Evolutionary conservation across 345 rosid genomes (phyloP).

Genomic region (Angophora floribunda): DNA sequence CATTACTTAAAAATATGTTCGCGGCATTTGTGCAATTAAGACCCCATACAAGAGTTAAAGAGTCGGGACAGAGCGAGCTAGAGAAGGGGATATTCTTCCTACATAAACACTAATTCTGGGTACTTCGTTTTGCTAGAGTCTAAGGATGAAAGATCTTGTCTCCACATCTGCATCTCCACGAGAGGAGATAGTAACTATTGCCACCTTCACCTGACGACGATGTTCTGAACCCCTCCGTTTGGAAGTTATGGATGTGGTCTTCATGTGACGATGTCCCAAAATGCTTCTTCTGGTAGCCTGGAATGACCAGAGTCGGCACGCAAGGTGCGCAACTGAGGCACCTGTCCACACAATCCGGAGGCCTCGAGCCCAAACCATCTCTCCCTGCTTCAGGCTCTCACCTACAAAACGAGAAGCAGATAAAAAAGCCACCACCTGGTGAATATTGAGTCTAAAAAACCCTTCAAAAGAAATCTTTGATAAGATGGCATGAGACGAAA

Average conservation of each 20-base stretch:
- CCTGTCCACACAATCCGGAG: slow-evolving; percentile 55
- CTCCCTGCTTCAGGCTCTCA: slow-evolving; percentile 5
- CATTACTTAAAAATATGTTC: neutral
- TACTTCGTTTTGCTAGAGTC: neutral
- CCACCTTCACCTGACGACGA: neutral
- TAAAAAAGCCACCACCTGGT: neutral
- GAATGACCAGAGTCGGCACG: slow-evolving; percentile 42
- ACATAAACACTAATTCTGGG: neutral
- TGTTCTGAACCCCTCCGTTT: neutral
- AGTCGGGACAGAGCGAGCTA: neutral
- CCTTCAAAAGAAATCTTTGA: neutral
- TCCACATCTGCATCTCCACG: slow-evolving; percentile 70
- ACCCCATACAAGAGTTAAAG: neutral
- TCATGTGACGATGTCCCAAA: neutral
- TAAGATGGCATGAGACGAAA: neutral
- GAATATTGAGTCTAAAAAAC: neutral
- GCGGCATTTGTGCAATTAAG: neutral
- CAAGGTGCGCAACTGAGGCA: slow-evolving; percentile 70
- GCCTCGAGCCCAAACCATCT: slow-evolving; percentile 66
- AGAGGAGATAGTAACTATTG: slow-evolving; percentile 48
- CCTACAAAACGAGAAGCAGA: neutral
- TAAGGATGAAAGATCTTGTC: slow-evolving; percentile 39
- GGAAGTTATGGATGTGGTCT: neutral
- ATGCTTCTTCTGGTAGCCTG: neutral
- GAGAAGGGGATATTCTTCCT: neutral